Evolutionary conservation across 306 rosid genomes (phyloP).

Genomic region (Vigna trinervia): DNA sequence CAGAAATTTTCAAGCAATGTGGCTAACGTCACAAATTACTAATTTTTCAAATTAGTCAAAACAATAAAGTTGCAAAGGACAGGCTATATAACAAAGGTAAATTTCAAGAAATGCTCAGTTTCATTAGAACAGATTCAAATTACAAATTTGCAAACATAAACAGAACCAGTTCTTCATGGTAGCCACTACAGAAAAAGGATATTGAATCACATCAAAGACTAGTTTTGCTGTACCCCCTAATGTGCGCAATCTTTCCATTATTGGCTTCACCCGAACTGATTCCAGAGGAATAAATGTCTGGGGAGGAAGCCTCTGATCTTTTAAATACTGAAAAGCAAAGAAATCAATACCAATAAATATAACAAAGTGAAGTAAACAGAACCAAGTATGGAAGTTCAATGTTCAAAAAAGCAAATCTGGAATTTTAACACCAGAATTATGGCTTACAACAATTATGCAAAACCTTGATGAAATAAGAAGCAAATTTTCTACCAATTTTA

Average conservation of each 20-base stretch:
- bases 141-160: slow-evolving; percentile 7
- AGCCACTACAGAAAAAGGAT: slow-evolving; percentile 65
- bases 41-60: slow-evolving; percentile 18
- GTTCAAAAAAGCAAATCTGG: slow-evolving; percentile 28
- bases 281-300: slow-evolving; percentile 99
- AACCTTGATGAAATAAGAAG: slow-evolving; percentile 9
- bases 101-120: slow-evolving; percentile 28
- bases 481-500: slow-evolving; percentile 16
- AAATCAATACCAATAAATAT: slow-evolving; percentile 35
- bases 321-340: slow-evolving; percentile 81
- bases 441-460: slow-evolving; percentile 22
- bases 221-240: slow-evolving; percentile 86
- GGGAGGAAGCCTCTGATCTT: slow-evolving; percentile 99
- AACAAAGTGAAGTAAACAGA: slow-evolving; percentile 28
- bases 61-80: slow-evolving; percentile 17
- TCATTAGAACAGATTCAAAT: slow-evolving; percentile 24
- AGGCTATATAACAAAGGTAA: slow-evolving; percentile 31
- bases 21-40: slow-evolving; percentile 8
- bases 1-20: slow-evolving; percentile 19
- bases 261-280: slow-evolving; percentile 91
- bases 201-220: slow-evolving; percentile 93
- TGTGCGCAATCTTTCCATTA: slow-evolving; percentile 90
- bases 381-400: slow-evolving; percentile 9
- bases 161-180: slow-evolving; percentile 35
- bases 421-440: slow-evolving; percentile 24